Conservation (phyloP, 75 land plant genomes). For the Selaginella tamariscina region DNA sequence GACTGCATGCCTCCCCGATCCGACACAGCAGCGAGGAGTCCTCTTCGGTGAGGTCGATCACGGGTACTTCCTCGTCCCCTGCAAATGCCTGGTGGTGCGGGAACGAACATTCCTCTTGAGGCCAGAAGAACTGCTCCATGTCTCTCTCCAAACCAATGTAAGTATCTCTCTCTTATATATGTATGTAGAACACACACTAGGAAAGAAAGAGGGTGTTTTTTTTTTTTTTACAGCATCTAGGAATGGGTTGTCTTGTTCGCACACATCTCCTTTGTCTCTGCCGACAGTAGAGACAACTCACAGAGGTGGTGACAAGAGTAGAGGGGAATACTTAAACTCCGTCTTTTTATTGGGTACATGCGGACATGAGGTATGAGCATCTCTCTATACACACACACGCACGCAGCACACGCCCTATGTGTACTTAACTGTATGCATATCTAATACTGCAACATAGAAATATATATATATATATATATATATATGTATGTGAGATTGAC, state of each 20-base stretch:
- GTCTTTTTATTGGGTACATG: not conserved
- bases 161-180: too few species aligned
- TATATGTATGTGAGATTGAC: not conserved
- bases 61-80: slow-evolving; percentile 23
- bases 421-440: too few species aligned
- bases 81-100: not conserved
- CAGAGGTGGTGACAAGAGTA: not conserved
- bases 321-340: not conserved
- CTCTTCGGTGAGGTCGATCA: slow-evolving; percentile 37
- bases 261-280: not conserved
- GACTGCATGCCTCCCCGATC: slow-evolving; percentile 33
- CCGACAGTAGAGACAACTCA: slow-evolving; percentile 1
- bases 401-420: too few species aligned
- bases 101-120: not conserved
- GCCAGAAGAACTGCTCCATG: slow-evolving; percentile 3
- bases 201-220: too few species aligned
- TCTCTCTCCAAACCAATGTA: too few species aligned
- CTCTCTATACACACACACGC: too few species aligned
- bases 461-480: not conserved
- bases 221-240: not conserved
- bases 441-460: not conserved
- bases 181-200: too few species aligned
- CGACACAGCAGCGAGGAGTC: slow-evolving; percentile 8
- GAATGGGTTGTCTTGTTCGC: not conserved
- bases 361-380: not conserved